phyloP scores from a whole-genome alignment of 192 early-diverging fungal species.

The Entomortierella parvispora region DNA sequence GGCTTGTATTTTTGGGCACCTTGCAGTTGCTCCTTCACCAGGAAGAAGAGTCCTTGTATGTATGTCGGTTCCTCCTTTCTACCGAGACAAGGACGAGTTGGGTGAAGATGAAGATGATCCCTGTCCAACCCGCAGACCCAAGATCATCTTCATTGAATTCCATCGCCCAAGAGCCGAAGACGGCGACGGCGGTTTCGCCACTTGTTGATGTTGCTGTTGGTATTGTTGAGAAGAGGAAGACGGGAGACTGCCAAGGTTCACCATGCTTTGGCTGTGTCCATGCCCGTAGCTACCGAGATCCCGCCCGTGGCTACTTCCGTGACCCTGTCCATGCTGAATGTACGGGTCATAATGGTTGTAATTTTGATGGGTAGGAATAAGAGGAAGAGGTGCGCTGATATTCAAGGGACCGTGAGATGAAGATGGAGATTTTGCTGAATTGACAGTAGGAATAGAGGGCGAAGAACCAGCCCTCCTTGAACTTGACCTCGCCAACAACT shows the following conservation, averaged over 20 bases:
- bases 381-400: conserved; percentile 27
- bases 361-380: conserved; percentile 1
- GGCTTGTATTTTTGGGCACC: too few relatives aligned
- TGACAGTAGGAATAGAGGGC: not conserved
- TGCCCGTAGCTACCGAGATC: not conserved
- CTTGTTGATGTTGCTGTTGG: not conserved
- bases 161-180: conserved; percentile 16
- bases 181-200: conserved; percentile 1
- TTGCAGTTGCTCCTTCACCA: too few relatives aligned
- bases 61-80: too few relatives aligned
- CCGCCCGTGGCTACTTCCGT: too few relatives aligned
- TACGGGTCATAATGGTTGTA: not conserved
- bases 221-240: too few relatives aligned
- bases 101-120: not conserved
- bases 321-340: conserved; percentile 1
- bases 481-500: conserved; percentile 20
- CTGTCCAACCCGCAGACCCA: conserved; percentile 38
- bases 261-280: conserved; percentile 19
- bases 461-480: conserved; percentile 5
- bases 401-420: conserved; percentile 10
- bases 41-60: too few relatives aligned
- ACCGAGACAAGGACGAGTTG: too few relatives aligned
- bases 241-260: conserved; percentile 14
- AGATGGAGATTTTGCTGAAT: not conserved
- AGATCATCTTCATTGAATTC: conserved; percentile 42